Evolutionary conservation across 1,284 basidiomycete species (phyloP), one percentile per base, ranked within the genome.

Genomic region (Chalciporus piperatoides): DNA sequence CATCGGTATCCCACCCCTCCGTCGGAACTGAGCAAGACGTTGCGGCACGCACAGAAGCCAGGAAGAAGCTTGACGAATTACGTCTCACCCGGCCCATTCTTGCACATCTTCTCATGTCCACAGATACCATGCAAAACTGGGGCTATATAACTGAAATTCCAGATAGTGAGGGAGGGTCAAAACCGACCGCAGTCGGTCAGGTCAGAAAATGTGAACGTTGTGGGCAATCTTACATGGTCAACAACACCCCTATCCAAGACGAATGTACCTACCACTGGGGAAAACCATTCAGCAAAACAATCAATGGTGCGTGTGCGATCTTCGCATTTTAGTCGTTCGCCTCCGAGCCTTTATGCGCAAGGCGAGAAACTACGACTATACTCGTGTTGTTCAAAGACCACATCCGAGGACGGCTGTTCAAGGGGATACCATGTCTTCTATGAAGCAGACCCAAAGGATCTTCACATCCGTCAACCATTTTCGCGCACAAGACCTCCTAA

Each of bases 211-310:
- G 94, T 59, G 89, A 91, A 46, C 78, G 93, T 33, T 97, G 94
- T 63, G 70, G 70, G 14, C 73, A 79, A 49, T 73, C 79, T 5
- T 95, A 86, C 60, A 67, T 77, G 48, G 88, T 93, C 30, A 82
- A 80, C 56, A 71, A 74, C 36, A 71, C 72, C 48, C 78, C 78
- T 23, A 71, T 79, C 37, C 74, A 76, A 12, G 78, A 82, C 2
- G 78, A 86, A 54, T 97, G 94, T 65, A 69, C 76, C 0, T 86
- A 81, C 63, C 94, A 97, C 64, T 92, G 89, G 84, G 93, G 92
- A 0, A 84, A 77, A 65, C 73, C 78, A n/a, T 77, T 77, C 58
- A 73, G 71, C 21, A 75, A 70, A 42, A 77, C 73, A 39, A 72
- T 79, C 44, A 79, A 82, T 54, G 88, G 92, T 82, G 60, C 38